phyloP scores from a whole-genome alignment of 2,329 filamentous ascomycete species.

The Aspergillus candidus region DNA sequence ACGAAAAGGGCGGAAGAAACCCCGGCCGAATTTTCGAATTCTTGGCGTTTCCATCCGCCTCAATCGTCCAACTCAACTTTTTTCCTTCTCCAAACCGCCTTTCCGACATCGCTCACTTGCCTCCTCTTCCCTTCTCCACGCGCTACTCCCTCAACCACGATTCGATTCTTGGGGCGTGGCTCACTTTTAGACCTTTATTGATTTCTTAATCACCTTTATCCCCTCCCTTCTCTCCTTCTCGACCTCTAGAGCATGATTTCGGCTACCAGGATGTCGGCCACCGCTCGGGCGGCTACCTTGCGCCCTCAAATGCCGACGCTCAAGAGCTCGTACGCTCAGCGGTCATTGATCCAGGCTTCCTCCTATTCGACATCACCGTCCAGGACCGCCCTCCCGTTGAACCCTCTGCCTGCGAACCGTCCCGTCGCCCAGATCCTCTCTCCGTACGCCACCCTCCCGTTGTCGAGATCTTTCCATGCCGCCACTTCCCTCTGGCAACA shows the following conservation, averaged over 20 bases:
- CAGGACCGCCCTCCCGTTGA: slow-evolving; percentile 22
- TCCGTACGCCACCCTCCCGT: slow-evolving; percentile 30
- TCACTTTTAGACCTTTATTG: background rate
- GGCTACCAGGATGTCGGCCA: slow-evolving; percentile 31
- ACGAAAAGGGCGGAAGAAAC: slow-evolving; percentile 21
- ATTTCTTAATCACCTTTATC: slow-evolving; percentile 3
- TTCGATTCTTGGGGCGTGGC: slow-evolving; percentile 14
- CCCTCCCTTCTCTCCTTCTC: slow-evolving; percentile 1
- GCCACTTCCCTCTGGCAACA: slow-evolving; percentile 29
- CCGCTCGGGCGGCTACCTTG: slow-evolving; percentile 33
- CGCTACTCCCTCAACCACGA: slow-evolving; percentile 8
- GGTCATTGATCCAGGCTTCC: slow-evolving; percentile 29
- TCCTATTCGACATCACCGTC: slow-evolving; percentile 31
- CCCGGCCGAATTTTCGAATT: slow-evolving; percentile 28
- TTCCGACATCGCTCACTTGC: slow-evolving; percentile 21
- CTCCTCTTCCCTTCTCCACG: slow-evolving; percentile 17
- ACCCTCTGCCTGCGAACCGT: slow-evolving; percentile 26
- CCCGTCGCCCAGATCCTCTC: slow-evolving; percentile 28
- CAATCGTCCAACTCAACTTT: slow-evolving; percentile 17
- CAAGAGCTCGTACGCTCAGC: slow-evolving; percentile 28
- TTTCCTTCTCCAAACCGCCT: slow-evolving; percentile 25
- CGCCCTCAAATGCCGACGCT: slow-evolving; percentile 29
- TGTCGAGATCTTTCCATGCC: slow-evolving; percentile 35
- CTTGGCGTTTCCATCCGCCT: slow-evolving; percentile 27
- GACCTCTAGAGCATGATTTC: slow-evolving; percentile 34